Conservation (phyloP, 2,329 filamentous ascomycete genomes). For the Trichoderma guizhouense region DNA sequence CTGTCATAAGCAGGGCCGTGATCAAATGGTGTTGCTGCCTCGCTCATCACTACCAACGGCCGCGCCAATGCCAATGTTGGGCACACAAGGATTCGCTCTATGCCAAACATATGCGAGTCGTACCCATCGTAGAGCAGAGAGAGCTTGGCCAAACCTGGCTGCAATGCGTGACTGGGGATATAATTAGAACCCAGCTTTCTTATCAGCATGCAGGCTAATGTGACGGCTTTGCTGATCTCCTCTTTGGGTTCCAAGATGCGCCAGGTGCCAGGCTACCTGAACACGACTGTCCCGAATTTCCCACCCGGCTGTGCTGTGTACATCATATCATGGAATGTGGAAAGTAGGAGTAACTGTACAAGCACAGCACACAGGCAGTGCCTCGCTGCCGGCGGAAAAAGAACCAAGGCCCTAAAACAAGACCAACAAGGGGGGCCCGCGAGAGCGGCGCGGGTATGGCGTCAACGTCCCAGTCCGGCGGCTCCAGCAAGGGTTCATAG, state of each 20-base stretch:
- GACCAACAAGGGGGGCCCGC: slow-evolving; percentile 7
- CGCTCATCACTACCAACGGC: slow-evolving; percentile 1
- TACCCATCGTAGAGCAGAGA: background rate
- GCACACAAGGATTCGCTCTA: slow-evolving; percentile 13
- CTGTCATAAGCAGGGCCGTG: slow-evolving; percentile 12
- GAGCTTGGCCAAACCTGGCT: background rate
- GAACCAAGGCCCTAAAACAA: background rate
- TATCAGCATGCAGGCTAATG: slow-evolving; percentile 5
- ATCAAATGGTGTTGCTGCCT: slow-evolving; percentile 9
- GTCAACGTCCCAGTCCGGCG: slow-evolving; percentile 19
- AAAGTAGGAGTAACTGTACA: background rate
- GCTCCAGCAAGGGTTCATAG: slow-evolving; percentile 12
- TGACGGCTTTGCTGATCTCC: slow-evolving; percentile 1
- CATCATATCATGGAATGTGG: background rate
- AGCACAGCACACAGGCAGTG: background rate
- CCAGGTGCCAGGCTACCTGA: background rate
- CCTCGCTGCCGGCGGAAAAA: background rate
- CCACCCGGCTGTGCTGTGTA: background rate
- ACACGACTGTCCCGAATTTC: background rate
- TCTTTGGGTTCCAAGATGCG: slow-evolving; percentile 1
- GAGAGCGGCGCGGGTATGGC: slow-evolving; percentile 19
- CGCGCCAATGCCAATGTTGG: slow-evolving; percentile 13
- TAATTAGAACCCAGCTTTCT: slow-evolving; percentile 13
- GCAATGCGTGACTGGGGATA: slow-evolving; percentile 4
- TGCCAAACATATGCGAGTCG: slow-evolving; percentile 4